These are phyloP conservation scores for Xerocomellus dryophilus DNA, from an alignment of 768 basidiomycete species.

Conservation along the genomic window DNA sequence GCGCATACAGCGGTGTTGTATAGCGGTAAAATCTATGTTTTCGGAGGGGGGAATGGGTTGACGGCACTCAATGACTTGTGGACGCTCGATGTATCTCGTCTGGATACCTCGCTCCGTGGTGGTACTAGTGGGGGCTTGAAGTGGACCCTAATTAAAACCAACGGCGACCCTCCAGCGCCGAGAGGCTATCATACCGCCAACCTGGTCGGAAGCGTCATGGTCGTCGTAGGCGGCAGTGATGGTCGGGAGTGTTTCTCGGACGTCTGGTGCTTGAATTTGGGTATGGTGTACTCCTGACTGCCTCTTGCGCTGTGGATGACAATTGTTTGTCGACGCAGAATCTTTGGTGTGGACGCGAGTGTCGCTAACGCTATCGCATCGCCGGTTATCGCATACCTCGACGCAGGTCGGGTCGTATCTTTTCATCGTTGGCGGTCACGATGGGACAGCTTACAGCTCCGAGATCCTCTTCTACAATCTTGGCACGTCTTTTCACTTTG, in stretches of 20 bases:
- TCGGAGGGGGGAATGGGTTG: constrained; percentile 92
- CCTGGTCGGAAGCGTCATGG: constrained; percentile 79
- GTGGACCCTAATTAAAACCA: constrained; percentile 60
- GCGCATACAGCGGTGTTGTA: constrained; percentile 86
- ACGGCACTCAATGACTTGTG: constrained; percentile 89
- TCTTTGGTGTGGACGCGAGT: constrained; percentile 29
- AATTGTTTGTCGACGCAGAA: constrained; percentile 13
- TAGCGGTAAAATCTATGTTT: constrained; percentile 71
- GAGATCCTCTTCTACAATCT: constrained; percentile 86
- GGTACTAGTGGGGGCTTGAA: constrained; percentile 32
- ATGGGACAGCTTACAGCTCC: constrained; percentile 67
- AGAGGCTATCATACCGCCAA: constrained; percentile 93
- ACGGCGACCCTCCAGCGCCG: constrained; percentile 53
- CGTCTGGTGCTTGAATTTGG: constrained; percentile 81
- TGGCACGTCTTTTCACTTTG: constrained; percentile 45
- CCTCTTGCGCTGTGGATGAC: background rate
- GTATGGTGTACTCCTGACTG: constrained; percentile 45
- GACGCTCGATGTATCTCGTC: constrained; percentile 67
- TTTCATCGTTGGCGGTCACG: constrained; percentile 87
- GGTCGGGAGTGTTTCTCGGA: constrained; percentile 86
- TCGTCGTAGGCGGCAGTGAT: constrained; percentile 89
- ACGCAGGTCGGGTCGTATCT: constrained; percentile 92
- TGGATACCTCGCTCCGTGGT: constrained; percentile 27
- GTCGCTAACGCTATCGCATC: constrained; percentile 34
- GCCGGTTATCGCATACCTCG: constrained; percentile 78